Evolutionary conservation across 371 early-diverging fungal genomes (phyloP).

Genomic region (Rhizomucor pusillus): DNA sequence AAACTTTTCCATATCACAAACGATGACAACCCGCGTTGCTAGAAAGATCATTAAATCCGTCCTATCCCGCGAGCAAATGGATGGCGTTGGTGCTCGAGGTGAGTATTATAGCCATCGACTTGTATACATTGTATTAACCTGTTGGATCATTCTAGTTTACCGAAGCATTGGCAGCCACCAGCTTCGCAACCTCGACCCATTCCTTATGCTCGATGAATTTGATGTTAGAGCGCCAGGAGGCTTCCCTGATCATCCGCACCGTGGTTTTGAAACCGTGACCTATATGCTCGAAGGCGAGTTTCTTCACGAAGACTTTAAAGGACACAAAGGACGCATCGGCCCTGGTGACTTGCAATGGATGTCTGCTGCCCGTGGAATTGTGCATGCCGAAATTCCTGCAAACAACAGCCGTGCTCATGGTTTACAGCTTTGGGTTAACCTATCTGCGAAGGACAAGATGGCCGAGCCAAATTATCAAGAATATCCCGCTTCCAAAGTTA

Average conservation of each 20-base stretch:
- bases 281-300: constrained; percentile 74
- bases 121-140: not conserved
- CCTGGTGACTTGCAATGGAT: constrained; percentile 62
- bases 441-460: constrained; percentile 79
- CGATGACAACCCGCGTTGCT: constrained; percentile 9
- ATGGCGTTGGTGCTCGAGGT: constrained; percentile 53
- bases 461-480: constrained; percentile 78
- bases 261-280: constrained; percentile 82
- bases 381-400: constrained; percentile 78
- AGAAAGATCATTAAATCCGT: constrained; percentile 28
- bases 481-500: constrained; percentile 56
- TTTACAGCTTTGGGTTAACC: constrained; percentile 86
- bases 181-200: constrained; percentile 76
- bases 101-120: not conserved
- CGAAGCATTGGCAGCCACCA: constrained; percentile 68
- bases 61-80: constrained; percentile 35
- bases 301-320: constrained; percentile 81
- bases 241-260: constrained; percentile 66
- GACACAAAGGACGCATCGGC: constrained; percentile 68
- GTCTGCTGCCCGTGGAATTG: constrained; percentile 75
- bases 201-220: constrained; percentile 83
- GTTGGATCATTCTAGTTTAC: constrained; percentile 43
- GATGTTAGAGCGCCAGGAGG: constrained; percentile 53
- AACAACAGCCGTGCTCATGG: constrained; percentile 54
- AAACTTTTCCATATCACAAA: too few relatives aligned